phyloP scores from a whole-genome alignment of 495 filamentous ascomycete species.

The Lophiotrema nucula region DNA sequence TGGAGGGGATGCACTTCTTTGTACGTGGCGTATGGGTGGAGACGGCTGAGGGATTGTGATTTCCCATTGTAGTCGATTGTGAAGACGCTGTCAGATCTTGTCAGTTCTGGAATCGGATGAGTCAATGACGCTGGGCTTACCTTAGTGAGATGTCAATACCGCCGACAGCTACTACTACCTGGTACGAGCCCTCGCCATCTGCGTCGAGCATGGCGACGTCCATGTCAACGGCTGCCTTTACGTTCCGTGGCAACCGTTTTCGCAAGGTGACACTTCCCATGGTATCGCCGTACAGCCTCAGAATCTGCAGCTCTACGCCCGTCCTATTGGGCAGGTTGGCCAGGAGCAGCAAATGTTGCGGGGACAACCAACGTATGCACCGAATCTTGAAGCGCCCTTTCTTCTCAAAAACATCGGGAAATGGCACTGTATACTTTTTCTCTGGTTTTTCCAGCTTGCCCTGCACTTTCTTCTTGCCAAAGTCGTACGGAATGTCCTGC shows the following conservation, averaged over 20 bases:
- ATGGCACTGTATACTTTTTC: slow-evolving; percentile 61
- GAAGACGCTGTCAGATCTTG: slow-evolving; percentile 47
- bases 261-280: slow-evolving; percentile 45
- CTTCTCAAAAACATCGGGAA: slow-evolving; percentile 45
- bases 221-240: slow-evolving; percentile 69
- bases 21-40: slow-evolving; percentile 63
- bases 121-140: not conserved
- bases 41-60: slow-evolving; percentile 52
- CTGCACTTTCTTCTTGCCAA: slow-evolving; percentile 46
- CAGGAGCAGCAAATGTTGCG: slow-evolving; percentile 44
- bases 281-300: slow-evolving; percentile 49
- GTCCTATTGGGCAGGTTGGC: slow-evolving; percentile 50
- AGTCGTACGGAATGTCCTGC: slow-evolving; percentile 50
- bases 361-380: slow-evolving; percentile 65
- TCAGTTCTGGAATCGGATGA: not conserved
- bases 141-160: slow-evolving; percentile 66
- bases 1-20: slow-evolving; percentile 75
- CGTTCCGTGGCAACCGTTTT: slow-evolving; percentile 54
- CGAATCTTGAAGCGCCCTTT: slow-evolving; percentile 39
- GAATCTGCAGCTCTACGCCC: slow-evolving; percentile 70
- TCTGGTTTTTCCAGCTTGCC: slow-evolving; percentile 55
- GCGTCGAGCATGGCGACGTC: slow-evolving; percentile 65
- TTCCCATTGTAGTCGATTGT: slow-evolving; percentile 61
- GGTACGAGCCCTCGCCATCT: slow-evolving; percentile 53
- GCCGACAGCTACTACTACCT: slow-evolving; percentile 77